Percentiles rank a stretch among this genome's conserved stretches.
Conservation (phyloP, 1,284 basidiomycete species). For the Trametes polyzona region DNA sequence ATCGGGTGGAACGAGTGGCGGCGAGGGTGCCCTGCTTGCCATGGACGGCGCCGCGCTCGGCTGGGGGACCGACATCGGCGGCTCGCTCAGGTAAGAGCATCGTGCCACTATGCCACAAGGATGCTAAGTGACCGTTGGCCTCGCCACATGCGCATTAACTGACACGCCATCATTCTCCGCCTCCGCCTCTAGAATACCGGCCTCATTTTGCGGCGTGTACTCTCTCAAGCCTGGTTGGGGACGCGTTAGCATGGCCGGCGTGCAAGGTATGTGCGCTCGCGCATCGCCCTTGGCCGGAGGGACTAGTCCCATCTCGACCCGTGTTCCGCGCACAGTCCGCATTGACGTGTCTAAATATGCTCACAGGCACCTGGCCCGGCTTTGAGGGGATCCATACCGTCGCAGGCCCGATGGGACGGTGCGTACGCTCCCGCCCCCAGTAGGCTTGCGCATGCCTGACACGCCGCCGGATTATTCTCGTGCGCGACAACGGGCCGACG, state of each 20-base stretch:
- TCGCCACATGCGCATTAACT: not conserved
- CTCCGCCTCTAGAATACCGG: conserved; percentile 68
- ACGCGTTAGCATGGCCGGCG: conserved; percentile 55
- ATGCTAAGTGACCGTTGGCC: not conserved
- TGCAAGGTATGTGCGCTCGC: conserved; percentile 45
- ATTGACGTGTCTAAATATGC: not conserved
- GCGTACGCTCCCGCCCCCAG: conserved; percentile 6
- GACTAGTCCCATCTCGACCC: not conserved
- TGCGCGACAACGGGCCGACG: not conserved
- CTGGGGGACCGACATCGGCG: conserved; percentile 80
- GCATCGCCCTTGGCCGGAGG: too few species aligned
- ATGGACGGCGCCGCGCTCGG: conserved; percentile 80
- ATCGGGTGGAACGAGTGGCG: conserved; percentile 80
- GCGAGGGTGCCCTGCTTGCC: conserved; percentile 77
- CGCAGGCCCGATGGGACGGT: conserved; percentile 80
- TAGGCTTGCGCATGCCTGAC: too few species aligned
- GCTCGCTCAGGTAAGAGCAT: conserved; percentile 49
- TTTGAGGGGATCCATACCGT: conserved; percentile 67
- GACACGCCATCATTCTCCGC: conserved; percentile 24
- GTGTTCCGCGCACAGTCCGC: not conserved
- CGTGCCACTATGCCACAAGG: not conserved
- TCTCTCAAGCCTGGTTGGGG: conserved; percentile 73
- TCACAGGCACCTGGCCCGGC: conserved; percentile 57
- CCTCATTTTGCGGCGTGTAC: conserved; percentile 82
- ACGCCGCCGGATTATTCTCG: too few species aligned